These are phyloP conservation scores for Hanseniaspora clermontiae DNA, from an alignment of 805 yeast genomes.

Conservation along the genomic window DNA sequence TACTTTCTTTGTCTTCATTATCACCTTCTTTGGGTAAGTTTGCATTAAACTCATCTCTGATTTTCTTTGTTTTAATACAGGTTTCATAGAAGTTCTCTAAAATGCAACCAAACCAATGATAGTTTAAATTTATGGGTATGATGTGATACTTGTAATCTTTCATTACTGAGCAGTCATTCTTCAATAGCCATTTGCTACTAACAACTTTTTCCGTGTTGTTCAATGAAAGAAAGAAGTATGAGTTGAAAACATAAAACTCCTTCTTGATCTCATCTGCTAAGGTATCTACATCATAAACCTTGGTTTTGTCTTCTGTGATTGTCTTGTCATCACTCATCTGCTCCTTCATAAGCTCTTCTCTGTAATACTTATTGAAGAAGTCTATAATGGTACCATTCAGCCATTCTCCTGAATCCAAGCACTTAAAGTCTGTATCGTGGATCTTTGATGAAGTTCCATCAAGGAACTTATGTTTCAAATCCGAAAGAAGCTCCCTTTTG, in stretches of 20 bases:
- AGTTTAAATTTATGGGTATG: conserved; percentile 65
- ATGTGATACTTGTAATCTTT: conserved; percentile 45
- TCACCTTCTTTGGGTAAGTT: conserved; percentile 10
- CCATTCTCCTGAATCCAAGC: conserved; percentile 73
- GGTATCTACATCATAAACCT: not conserved
- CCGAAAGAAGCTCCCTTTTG: not conserved
- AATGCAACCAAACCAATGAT: conserved; percentile 82
- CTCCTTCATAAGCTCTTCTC: conserved; percentile 24
- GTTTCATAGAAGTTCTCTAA: conserved; percentile 40
- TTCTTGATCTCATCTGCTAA: conserved; percentile 12
- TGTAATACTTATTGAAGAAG: conserved; percentile 57
- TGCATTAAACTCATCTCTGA: conserved; percentile 9
- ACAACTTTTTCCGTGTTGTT: conserved; percentile 38
- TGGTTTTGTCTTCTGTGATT: not conserved
- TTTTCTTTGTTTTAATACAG: conserved; percentile 17
- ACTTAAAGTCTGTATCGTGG: conserved; percentile 53
- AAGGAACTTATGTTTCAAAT: conserved; percentile 9
- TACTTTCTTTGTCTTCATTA: not conserved
- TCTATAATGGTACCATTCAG: conserved; percentile 81
- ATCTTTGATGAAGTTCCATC: conserved; percentile 11
- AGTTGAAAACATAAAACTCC: conserved; percentile 52
- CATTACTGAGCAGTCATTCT: conserved; percentile 40
- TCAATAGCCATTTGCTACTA: conserved; percentile 58
- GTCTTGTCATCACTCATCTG: conserved; percentile 2
- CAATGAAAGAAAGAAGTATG: conserved; percentile 58